Evolutionary conservation across 139 green algal species (phyloP).

Genomic region (Picochlorum sp.): DNA sequence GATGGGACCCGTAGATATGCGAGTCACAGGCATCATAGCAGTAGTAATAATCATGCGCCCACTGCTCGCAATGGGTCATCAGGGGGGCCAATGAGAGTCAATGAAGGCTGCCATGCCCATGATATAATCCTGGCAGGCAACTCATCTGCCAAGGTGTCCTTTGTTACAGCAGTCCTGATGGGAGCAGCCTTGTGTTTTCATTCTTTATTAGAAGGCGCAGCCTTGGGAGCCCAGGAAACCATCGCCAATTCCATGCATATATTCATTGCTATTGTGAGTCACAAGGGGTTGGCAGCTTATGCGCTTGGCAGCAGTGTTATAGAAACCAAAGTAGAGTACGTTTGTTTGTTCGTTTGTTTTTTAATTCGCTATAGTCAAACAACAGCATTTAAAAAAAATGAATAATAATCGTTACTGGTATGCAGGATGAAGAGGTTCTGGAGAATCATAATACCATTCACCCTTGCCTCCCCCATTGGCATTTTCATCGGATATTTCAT

Average conservation of each 20-base stretch:
- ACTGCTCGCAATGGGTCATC: too few species aligned
- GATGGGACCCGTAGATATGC: neutral
- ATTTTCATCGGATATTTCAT: constrained; percentile 53
- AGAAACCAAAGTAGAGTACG: constrained; percentile 26
- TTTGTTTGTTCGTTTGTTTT: neutral
- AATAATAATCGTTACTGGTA: neutral
- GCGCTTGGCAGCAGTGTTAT: constrained; percentile 62
- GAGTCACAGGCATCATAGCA: neutral
- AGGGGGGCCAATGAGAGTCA: too few species aligned
- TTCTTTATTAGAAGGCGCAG: constrained; percentile 65
- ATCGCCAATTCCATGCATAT: constrained; percentile 57
- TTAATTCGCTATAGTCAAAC: neutral
- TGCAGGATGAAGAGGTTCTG: constrained; percentile 39
- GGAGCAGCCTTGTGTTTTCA: constrained; percentile 65
- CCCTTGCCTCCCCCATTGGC: constrained; percentile 53
- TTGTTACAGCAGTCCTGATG: constrained; percentile 62
- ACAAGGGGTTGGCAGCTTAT: constrained; percentile 73
- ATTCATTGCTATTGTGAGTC: constrained; percentile 65
- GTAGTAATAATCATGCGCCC: neutral
- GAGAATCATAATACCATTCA: constrained; percentile 51
- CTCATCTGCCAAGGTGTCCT: constrained; percentile 37
- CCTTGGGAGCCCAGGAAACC: constrained; percentile 58
- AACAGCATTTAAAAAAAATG: neutral
- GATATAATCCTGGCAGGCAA: too few species aligned
- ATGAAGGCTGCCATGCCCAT: too few species aligned